Base-by-base conservation (phyloP, 2,329 filamentous ascomycete species). In the Endothia cerciana region DNA sequence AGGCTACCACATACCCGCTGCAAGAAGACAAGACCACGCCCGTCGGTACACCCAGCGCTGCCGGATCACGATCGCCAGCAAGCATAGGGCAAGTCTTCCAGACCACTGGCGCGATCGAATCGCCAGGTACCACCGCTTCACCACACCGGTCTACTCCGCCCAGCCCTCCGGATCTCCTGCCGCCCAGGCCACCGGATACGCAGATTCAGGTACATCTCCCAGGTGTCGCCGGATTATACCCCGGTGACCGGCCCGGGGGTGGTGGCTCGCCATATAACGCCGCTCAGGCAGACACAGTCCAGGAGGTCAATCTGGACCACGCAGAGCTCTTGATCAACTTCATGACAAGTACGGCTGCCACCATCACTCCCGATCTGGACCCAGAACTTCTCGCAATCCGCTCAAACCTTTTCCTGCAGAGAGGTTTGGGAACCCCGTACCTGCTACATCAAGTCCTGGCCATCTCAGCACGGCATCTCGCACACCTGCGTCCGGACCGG, bases 401-500 rank as follows among this genome's bases (percentile, higher is more conserved):
- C 17, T 22, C 51, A 8, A 30, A 49, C n/a, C 55, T 64, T 7
- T 19, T 51, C 53, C 22, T 64, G 7, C 43, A 51, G 30, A 22
- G 30, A 33, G 40, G 49, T 13, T n/a, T 59, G 13, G 43, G 30
- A 4, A 43, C 51, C 10, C 62, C 53, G 13, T 59, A 33, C 11
- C 55, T 64, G 11, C 56, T 64, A 33, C 43, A 64, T 40, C 38
- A 51, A 55, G n/a, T 51, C 10, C 22, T 64, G 51, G 62, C 62
- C 36, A 58, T 64, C 22, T 55, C 62, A 10, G 62, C 62, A 11
- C 55, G 40, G 3, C 62, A 64, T 15, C 30, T 64, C 10, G 17
- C 49, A 11, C 17, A 58, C 53, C 38, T 59, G 3, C 69, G 66
- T 6, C 72, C 71, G 8, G 66, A 71, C 1, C 63, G 60, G 5